phyloP scores from a whole-genome alignment of 805 yeast species.

The Candida rishiriensis region DNA sequence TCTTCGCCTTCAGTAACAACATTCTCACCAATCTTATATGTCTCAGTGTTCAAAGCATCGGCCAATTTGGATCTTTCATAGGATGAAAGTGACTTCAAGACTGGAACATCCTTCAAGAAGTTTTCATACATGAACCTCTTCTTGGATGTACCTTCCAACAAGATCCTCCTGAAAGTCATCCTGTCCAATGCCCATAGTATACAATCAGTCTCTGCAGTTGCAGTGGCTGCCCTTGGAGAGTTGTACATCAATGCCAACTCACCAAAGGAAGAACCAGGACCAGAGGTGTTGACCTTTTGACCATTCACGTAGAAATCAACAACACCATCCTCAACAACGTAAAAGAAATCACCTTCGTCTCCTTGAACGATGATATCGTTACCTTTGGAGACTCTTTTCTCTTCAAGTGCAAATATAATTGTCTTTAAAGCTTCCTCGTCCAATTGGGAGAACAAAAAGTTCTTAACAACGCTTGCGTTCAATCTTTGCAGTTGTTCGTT shows the following conservation, averaged over 20 bases:
- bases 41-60: constrained; percentile 83
- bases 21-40: constrained; percentile 62
- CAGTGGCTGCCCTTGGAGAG: constrained; percentile 97
- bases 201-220: constrained; percentile 63
- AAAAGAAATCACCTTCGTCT: constrained; percentile 91
- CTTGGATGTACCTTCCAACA: constrained; percentile 84
- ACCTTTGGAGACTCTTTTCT: constrained; percentile 55
- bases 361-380: constrained; percentile 80
- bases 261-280: constrained; percentile 90
- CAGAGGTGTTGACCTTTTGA: constrained; percentile 64
- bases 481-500: constrained; percentile 63
- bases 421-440: constrained; percentile 74
- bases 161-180: constrained; percentile 84
- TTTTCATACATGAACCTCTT: constrained; percentile 88
- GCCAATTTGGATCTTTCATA: constrained; percentile 90
- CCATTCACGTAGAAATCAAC: constrained; percentile 80
- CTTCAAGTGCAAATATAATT: constrained; percentile 80
- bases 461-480: constrained; percentile 66
- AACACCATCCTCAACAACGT: constrained; percentile 76
- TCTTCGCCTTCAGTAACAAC: constrained; percentile 84
- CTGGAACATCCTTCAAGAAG: constrained; percentile 81
- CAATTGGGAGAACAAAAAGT: constrained; percentile 79
- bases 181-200: constrained; percentile 92
- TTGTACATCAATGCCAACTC: constrained; percentile 97
- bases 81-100: constrained; percentile 63